phyloP scores from a whole-genome alignment of 305 asterid genomes.

The Lippia alba region DNA sequence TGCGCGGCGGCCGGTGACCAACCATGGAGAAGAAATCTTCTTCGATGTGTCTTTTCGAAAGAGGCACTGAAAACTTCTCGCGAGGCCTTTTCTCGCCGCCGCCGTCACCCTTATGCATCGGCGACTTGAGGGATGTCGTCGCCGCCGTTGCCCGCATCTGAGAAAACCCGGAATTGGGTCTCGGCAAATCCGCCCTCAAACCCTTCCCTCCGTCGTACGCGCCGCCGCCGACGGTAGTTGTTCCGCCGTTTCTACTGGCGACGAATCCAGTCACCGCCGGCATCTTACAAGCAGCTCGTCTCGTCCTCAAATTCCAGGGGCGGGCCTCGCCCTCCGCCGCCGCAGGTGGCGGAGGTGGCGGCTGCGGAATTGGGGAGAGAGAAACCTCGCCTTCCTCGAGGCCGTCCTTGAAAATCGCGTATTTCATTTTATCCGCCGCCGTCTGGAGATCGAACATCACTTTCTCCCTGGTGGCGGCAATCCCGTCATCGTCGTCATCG shows the following conservation, averaged over 20 bases:
- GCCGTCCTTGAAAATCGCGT: constrained; percentile 59
- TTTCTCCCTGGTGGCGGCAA: constrained; percentile 75
- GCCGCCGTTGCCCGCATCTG: constrained; percentile 42
- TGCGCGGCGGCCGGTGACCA: constrained; percentile 73
- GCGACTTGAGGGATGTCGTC: constrained; percentile 42
- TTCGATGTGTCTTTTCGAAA: constrained; percentile 70
- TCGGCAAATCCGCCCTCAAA: constrained; percentile 41
- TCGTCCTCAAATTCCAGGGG: constrained; percentile 66
- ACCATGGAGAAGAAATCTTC: constrained; percentile 73
- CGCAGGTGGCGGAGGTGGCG: constrained; percentile 39
- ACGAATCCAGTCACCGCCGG: constrained; percentile 39
- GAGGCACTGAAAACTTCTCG: constrained; percentile 66
- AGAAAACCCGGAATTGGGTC: constrained; percentile 37
- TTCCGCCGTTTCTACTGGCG: neutral
- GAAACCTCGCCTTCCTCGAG: constrained; percentile 46
- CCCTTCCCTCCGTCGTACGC: constrained; percentile 40
- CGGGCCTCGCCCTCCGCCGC: constrained; percentile 36
- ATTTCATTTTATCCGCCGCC: constrained; percentile 72
- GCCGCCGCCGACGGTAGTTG: constrained; percentile 23
- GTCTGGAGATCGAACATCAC: constrained; percentile 84
- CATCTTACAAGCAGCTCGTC: constrained; percentile 69
- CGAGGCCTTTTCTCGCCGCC: constrained; percentile 59
- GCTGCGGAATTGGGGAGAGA: constrained; percentile 35
- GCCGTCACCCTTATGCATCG: constrained; percentile 44
- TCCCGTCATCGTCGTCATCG: constrained; percentile 52